phyloP scores from a whole-genome alignment of 2,329 filamentous ascomycete species.

The Colletotrichum sp. region DNA sequence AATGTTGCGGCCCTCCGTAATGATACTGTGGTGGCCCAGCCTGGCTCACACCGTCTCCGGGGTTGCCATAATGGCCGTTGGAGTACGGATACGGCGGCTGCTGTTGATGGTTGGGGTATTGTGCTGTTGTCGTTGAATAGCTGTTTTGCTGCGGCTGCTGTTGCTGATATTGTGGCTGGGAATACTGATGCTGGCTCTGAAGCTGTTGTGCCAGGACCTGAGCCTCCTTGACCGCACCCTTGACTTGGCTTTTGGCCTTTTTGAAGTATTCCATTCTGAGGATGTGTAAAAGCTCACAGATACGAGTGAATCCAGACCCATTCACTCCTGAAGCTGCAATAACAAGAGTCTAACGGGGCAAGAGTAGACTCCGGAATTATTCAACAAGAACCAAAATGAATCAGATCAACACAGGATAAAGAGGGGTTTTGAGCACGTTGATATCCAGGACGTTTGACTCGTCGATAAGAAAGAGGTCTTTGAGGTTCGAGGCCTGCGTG shows the following conservation, averaged over 20 bases:
- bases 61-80: not conserved
- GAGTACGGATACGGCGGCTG: accelerated
- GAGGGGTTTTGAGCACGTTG: not conserved
- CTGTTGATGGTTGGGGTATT: not conserved
- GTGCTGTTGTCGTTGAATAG: not conserved
- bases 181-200: not conserved
- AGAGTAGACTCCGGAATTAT: not conserved
- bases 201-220: not conserved
- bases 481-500: not conserved
- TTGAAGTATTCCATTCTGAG: not conserved
- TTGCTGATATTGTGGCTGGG: not conserved
- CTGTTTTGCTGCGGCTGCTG: not conserved
- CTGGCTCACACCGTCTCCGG: not conserved
- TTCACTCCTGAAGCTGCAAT: not conserved
- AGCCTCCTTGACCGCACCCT: not conserved
- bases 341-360: not conserved
- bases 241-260: not conserved
- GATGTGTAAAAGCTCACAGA: not conserved
- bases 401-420: not conserved
- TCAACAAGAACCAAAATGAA: not conserved
- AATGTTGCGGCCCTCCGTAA: not conserved
- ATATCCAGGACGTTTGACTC: not conserved
- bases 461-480: not conserved
- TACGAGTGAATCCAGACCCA: not conserved
- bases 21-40: accelerated